Evolutionary conservation across 1,284 basidiomycete species (phyloP), one percentile per base, ranked within the genome.

Genomic region (Nidula niveotomentosa): DNA sequence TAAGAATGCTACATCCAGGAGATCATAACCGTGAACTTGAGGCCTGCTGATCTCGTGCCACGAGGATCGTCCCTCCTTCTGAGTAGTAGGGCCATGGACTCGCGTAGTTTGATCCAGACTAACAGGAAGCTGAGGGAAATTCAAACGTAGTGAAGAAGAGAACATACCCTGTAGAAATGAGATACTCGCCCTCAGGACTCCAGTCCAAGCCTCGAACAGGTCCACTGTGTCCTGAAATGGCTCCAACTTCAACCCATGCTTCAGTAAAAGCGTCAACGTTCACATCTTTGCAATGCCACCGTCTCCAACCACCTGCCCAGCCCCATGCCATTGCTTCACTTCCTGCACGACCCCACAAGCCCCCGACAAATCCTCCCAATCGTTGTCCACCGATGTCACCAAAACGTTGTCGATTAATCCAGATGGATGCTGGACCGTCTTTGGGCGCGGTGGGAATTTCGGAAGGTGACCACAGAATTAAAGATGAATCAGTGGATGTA

Each of bases 1-100:
- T 45, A 97, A 79, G 70, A 94, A 94, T 2, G 81, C 83, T 1
- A 83, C 87, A 56, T 88, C 88, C n/a, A 94, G 77, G 46, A 97
- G 76, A 65, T 97, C 94, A 69, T 98, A 97, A 5, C 95, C 95
- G 70, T 98, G 95, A 15, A 96, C 87, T 70, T 98, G 95, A 23
- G 95, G 95, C 13, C 95, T 85, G 33, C 84, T 84, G 34, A 97
- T 76, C 68, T 98, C 95, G 61, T 93, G 91, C 95, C 95, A 98
- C 1, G 71, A 63, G 3, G 55, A 55, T 34, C 66, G 60, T 6
- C 57, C 46, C 50, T 62, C 60, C 59, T 63, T 65, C 34, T 75
- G 62, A 18, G 78, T 75, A 0, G 70, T 60, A 37, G 65, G 63
- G 8, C 85, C 93, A 65, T 96, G 93, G 58, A 97, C 83, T 8